A percentile compares a stretch with the other conserved stretches of the same genome.
phyloP scores from a whole-genome alignment of 495 filamentous ascomycete genomes.

The Acidiella bohemica region DNA sequence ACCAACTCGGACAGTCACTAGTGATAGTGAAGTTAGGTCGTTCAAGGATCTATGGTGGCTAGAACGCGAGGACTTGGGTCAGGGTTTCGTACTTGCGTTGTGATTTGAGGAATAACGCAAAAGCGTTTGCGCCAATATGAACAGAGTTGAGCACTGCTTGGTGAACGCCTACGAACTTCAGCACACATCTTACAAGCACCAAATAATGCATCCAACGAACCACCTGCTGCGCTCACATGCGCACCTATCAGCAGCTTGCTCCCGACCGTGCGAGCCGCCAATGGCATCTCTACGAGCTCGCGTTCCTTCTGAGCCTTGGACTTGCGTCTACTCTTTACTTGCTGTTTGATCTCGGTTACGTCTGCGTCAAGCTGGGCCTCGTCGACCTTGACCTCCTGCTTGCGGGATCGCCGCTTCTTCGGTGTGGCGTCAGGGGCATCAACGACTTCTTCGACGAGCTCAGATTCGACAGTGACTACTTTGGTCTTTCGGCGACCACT shows the following conservation, averaged over 20 bases:
- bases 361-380: constrained; percentile 5
- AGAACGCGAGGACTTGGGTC: too few species aligned
- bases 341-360: constrained; percentile 19
- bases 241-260: constrained; percentile 80
- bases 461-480: constrained; percentile 5
- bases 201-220: constrained; percentile 30
- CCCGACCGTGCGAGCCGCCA: constrained; percentile 52
- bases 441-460: neutral
- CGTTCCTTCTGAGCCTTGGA: constrained; percentile 37
- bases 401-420: constrained; percentile 5
- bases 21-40: too few species aligned
- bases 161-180: constrained; percentile 52
- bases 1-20: too few species aligned
- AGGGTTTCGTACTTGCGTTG: too few species aligned
- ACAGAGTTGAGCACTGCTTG: constrained; percentile 70
- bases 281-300: constrained; percentile 42
- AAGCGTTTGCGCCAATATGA: constrained; percentile 58
- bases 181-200: neutral
- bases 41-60: too few species aligned
- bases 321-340: constrained; percentile 28
- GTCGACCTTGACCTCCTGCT: constrained; percentile 6
- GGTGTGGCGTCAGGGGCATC: neutral
- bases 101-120: constrained; percentile 88
- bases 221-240: constrained; percentile 80
- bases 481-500: neutral